A percentile compares a stretch with the other conserved stretches of the same genome.
Conservation (phyloP, 2,329 filamentous ascomycete genomes). For the Rhexocercosporidium sp. region DNA sequence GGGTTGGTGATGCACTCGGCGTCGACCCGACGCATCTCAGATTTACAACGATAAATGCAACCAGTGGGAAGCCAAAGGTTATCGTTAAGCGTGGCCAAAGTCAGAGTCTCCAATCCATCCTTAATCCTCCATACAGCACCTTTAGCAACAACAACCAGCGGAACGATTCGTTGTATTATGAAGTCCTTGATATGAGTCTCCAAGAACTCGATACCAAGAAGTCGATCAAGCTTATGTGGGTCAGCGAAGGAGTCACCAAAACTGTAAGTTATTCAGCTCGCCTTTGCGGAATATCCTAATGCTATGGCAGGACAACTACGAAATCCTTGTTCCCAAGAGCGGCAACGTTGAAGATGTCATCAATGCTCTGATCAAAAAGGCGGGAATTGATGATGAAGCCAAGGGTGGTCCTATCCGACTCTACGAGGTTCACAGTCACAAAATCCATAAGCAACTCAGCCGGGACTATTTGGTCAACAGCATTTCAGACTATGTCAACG, state of each 20-base stretch:
- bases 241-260: conserved; percentile 90
- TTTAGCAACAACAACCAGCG: conserved; percentile 74
- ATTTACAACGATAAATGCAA: conserved; percentile 84
- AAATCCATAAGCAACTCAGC: conserved; percentile 79
- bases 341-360: conserved; percentile 82
- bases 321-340: conserved; percentile 87
- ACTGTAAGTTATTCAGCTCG: conserved; percentile 63
- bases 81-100: conserved; percentile 72
- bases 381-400: conserved; percentile 74
- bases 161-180: conserved; percentile 84
- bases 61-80: conserved; percentile 76
- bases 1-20: conserved; percentile 77
- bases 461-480: conserved; percentile 75
- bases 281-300: background rate
- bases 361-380: conserved; percentile 77
- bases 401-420: conserved; percentile 75
- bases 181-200: conserved; percentile 92
- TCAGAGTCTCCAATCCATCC: conserved; percentile 77
- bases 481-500: conserved; percentile 82
- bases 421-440: conserved; percentile 82
- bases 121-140: conserved; percentile 74
- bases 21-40: conserved; percentile 86
- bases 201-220: conserved; percentile 95
- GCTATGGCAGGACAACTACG: conserved; percentile 68
- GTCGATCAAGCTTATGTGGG: conserved; percentile 78